Evolutionary conservation across 345 rosid species (phyloP), one percentile per base, ranked within the genome.

Genomic region (Trapa bicornis): DNA sequence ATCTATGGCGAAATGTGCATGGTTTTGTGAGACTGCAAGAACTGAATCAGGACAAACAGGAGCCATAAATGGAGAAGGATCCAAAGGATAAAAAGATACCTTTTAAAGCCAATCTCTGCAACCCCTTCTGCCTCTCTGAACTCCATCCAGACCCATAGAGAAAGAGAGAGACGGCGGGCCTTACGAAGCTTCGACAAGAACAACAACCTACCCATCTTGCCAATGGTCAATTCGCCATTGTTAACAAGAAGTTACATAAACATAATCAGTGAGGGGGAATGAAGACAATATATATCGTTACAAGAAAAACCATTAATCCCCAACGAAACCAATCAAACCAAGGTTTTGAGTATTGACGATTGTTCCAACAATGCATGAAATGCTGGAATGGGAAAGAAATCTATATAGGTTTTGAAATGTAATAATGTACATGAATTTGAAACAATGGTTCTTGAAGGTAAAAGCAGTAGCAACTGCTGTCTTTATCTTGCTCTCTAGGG

Each of bases 111-210:
- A 75, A 37, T 68, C 65, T 66, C 80, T 74, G 79, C 70, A 56
- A 50, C 38, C 63, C 48, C 48, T 5, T 45, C 48, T 22, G 29
- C 29, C 48, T 71, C 58, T 71, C 85, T 78, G 80, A 67, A 74
- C 80, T 79, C 79, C 63, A 32, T 5, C 7, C 13, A 45, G 48
- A 45, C 12, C 7, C 12, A 11, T 7, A 2, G 48, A 45, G 14
- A 57, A 37, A 57, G 32, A 58, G 60, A 38, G 66, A 43, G 47
- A 64, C 13, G 71, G 68, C 73, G 41, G 73, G 82, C 78, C 80
- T 70, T 69, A 70, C 57, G 72, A 67, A 67, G 75, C 80, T 61
- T 75, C 78, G 71, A 75, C 76, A 75, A 70, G 64, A 77, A 61
- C 76, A 77, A 76, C 78, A 42, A 70, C 16, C 47, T 48, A 57